phyloP scores from a whole-genome alignment of 164 flowering plant species.

The Chimonanthus praecox region DNA sequence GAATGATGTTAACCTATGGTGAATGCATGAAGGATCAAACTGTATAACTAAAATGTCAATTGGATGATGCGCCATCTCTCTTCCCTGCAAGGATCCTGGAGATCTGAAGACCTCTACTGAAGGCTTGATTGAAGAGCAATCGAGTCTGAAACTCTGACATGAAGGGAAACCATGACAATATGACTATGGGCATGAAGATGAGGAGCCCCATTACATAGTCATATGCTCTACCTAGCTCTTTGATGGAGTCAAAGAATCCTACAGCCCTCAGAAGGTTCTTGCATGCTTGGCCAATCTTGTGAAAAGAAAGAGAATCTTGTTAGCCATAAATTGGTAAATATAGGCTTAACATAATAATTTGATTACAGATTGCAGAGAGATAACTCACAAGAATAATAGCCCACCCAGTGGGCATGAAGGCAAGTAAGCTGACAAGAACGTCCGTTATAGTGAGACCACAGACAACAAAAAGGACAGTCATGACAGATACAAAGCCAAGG shows the following conservation, averaged over 20 bases:
- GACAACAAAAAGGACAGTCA: conserved; percentile 82
- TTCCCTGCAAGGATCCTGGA: conserved; percentile 93
- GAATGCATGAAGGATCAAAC: background rate
- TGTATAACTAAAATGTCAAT: background rate
- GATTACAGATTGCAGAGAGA: background rate
- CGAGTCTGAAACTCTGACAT: conserved; percentile 92
- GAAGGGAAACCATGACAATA: conserved; percentile 93
- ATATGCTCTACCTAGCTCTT: conserved; percentile 76
- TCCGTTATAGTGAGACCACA: conserved; percentile 69
- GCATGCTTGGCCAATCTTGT: conserved; percentile 81
- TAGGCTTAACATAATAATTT: background rate
- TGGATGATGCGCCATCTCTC: conserved; percentile 28
- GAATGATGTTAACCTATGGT: background rate
- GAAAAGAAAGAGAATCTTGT: conserved; percentile 6
- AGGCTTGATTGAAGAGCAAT: conserved; percentile 95
- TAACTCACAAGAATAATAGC: conserved; percentile 75
- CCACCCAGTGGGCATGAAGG: conserved; percentile 97
- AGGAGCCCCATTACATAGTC: conserved; percentile 84
- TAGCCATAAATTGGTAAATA: background rate
- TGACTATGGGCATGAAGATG: conserved; percentile 75
- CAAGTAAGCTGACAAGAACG: conserved; percentile 67
- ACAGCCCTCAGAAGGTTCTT: conserved; percentile 45
- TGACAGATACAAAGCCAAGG: conserved; percentile 74
- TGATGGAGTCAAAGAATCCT: conserved; percentile 76
- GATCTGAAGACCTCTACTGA: conserved; percentile 82